Percentiles rank a stretch among this genome's conserved stretches.
Evolutionary conservation across 2,329 filamentous ascomycete genomes (phyloP).

Genomic region (Tolypocladium ophioglossoides): DNA sequence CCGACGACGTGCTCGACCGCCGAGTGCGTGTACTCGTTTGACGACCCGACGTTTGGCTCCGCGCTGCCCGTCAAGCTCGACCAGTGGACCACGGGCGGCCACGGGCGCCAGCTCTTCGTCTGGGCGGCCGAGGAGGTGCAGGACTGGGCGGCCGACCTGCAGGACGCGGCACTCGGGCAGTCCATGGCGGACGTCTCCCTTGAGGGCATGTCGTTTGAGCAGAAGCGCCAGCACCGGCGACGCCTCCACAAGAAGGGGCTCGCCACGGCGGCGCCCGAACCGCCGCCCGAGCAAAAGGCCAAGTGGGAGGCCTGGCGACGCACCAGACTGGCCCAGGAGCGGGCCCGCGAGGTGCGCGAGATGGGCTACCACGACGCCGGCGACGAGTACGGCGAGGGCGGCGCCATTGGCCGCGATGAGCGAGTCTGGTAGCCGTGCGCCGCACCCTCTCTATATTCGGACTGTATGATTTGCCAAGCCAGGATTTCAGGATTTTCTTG

Average conservation of each 20-base stretch:
- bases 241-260: constrained; percentile 38
- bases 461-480: background rate
- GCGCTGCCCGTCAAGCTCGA: constrained; percentile 53
- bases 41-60: constrained; percentile 50
- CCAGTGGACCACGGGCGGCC: constrained; percentile 46
- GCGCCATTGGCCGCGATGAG: constrained; percentile 16
- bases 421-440: background rate
- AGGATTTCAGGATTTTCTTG: background rate
- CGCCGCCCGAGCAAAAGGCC: constrained; percentile 27
- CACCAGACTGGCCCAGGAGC: constrained; percentile 28
- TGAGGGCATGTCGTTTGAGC: constrained; percentile 31
- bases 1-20: constrained; percentile 35
- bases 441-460: background rate
- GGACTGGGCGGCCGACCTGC: constrained; percentile 37
- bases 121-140: constrained; percentile 29
- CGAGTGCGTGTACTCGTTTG: constrained; percentile 43
- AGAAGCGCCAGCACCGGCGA: constrained; percentile 37
- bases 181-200: constrained; percentile 34
- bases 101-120: constrained; percentile 26
- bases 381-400: constrained; percentile 20
- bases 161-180: constrained; percentile 33
- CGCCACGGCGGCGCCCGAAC: constrained; percentile 21
- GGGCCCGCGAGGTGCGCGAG: constrained; percentile 26
- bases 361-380: constrained; percentile 26
- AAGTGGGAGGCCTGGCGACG: constrained; percentile 35